These are phyloP conservation scores for Parastagonospora nodorum DNA, from an alignment of 2,329 filamentous ascomycete species.

Conservation along the genomic window DNA sequence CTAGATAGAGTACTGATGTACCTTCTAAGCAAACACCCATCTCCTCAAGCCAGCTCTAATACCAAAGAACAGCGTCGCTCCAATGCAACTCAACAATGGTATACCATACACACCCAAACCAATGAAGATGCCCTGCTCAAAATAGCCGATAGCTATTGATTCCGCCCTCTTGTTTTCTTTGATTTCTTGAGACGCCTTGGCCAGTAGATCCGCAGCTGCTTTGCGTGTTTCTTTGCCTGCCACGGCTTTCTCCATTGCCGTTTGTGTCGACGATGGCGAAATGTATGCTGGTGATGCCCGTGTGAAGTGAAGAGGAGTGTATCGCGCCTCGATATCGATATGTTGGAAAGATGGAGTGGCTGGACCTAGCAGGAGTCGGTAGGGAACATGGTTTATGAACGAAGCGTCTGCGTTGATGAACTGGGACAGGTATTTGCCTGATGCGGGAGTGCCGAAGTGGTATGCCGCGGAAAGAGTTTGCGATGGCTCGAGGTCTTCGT, in stretches of 20 bases:
- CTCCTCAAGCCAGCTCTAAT: constrained; percentile 30
- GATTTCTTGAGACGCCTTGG: constrained; percentile 30
- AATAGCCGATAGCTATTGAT: constrained; percentile 35
- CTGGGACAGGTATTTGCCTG: constrained; percentile 65
- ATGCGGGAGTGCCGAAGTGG: constrained; percentile 55
- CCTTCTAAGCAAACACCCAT: constrained; percentile 15
- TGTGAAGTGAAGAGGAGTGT: constrained; percentile 26
- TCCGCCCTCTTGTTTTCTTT: constrained; percentile 41
- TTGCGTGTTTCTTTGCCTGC: constrained; percentile 13
- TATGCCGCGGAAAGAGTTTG: constrained; percentile 54
- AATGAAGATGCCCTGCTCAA: constrained; percentile 41
- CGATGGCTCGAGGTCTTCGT: constrained; percentile 37
- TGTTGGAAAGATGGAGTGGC: constrained; percentile 21
- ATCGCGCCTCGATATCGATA: constrained; percentile 22
- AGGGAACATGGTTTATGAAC: constrained; percentile 63
- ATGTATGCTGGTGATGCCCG: constrained; percentile 24
- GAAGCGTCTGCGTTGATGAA: constrained; percentile 58
- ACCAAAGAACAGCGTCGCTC: constrained; percentile 31
- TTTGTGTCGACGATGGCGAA: constrained; percentile 9
- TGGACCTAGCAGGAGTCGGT: constrained; percentile 55
- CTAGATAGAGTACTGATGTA: background rate
- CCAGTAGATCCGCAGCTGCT: constrained; percentile 16
- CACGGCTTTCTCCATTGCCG: constrained; percentile 22
- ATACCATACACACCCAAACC: constrained; percentile 43
- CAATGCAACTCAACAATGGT: constrained; percentile 35